A percentile compares a stretch with the other conserved stretches of the same genome.
phyloP scores from a whole-genome alignment of 2,329 filamentous ascomycete species.

The Endothia cerciana region DNA sequence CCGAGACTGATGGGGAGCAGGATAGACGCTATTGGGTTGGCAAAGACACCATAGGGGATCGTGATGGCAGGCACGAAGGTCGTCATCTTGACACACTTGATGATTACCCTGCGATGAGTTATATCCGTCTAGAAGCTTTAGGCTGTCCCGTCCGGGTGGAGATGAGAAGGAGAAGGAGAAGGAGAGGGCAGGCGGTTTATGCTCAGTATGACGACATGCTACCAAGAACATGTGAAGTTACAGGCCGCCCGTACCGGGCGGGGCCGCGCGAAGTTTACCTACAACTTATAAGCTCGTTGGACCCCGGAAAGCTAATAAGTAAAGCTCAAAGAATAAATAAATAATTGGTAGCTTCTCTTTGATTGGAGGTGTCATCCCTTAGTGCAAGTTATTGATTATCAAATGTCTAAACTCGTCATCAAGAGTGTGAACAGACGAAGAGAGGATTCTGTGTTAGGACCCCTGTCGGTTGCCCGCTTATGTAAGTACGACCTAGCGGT shows the following conservation, averaged over 20 bases:
- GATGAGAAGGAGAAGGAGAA: background rate
- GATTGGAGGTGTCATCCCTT: no score
- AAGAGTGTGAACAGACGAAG: background rate
- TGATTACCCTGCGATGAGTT: background rate
- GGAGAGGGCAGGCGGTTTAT: background rate
- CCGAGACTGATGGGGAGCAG: conserved; percentile 77
- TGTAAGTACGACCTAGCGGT: background rate
- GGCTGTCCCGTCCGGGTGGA: background rate
- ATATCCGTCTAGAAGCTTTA: background rate
- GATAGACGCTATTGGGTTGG: conserved; percentile 72
- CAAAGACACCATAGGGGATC: conserved; percentile 72
- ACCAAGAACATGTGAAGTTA: background rate
- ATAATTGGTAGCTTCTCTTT: no score
- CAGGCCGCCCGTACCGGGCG: no score
- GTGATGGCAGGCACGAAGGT: conserved; percentile 79
- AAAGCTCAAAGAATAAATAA: no score
- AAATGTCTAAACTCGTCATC: background rate
- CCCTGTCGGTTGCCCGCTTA: background rate
- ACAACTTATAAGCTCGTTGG: no score
- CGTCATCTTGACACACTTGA: conserved; percentile 63
- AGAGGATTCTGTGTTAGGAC: background rate
- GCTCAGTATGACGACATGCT: conserved; percentile 11
- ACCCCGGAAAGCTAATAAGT: no score
- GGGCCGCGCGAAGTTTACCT: no score
- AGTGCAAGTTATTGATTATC: no score